Base-by-base conservation (phyloP, 768 basidiomycete genomes). In the Hortiboletus flavorubellus region DNA sequence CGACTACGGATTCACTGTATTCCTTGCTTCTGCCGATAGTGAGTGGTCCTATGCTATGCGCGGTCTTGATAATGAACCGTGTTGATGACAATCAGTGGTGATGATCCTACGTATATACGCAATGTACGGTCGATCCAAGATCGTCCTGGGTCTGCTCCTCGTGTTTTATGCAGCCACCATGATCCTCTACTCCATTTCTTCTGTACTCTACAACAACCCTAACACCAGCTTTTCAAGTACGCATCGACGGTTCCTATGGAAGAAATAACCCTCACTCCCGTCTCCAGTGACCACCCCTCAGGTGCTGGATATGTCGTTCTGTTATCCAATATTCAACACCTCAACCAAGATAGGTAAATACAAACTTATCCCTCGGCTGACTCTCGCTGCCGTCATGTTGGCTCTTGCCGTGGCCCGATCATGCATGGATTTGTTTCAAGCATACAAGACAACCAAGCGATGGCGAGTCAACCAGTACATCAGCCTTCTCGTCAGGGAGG, bases 41-140 rank as follows among this genome's bases (percentile, higher is more conserved):
- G 35, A 59, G 65, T 67, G 11, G 2, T 5, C 5, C 0, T 7
- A 14, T 53, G 11, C 21, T 26, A 8, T 23, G 9, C 34, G 3
- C 16, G 8, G 10, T 39, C 1, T n/a, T 3, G 7, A 21, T 46
- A 30, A 43, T 6, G 14, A 21, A 12, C 9, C 11, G 2, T 33
- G 6, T 18, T 11, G 6, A 16, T 15, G 5, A 6, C 33, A 2
- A 48, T 16, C 38, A 67, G 65, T 66, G 8, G 42, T 61, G 33
- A 67, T 67, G 65, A 60, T 67, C 48, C 31, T 67, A 8, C 60
- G 65, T 0, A 55, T 68, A 12, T 68, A 67, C 31, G 63, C 66
- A n/a, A 54, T 68, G 51, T 67, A 67, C 38, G 18, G 39, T 18
- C 48, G 38, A 37, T 62, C 62, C 16, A 62, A 16, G 51, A 29